phyloP scores from a whole-genome alignment of 352 stramenopile species.

The Lagenidium sp. region DNA sequence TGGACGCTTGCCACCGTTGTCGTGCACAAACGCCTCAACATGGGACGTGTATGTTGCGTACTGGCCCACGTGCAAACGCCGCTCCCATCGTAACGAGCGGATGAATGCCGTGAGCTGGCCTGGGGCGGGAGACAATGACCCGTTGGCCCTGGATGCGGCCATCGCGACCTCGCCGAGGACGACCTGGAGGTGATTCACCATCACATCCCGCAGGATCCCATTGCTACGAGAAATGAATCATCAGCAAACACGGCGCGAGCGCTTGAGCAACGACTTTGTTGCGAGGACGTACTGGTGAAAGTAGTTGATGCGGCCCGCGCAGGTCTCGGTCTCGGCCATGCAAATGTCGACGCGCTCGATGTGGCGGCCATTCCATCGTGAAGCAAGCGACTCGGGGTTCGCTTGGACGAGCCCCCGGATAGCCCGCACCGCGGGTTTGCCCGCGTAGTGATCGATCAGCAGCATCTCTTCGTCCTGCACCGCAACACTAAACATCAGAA shows the following conservation, averaged over 20 bases:
- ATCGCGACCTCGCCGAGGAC: constrained; percentile 32
- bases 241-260: not conserved
- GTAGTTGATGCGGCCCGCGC: constrained; percentile 46
- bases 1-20: not conserved
- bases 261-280: not conserved
- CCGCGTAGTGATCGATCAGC: constrained; percentile 86
- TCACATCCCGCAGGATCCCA: constrained; percentile 75
- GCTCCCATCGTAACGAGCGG: not conserved
- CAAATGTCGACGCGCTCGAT: constrained; percentile 23
- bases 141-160: not conserved
- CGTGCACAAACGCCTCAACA: too few species aligned
- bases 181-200: constrained; percentile 76
- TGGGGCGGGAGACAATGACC: not conserved
- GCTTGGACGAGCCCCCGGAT: constrained; percentile 37
- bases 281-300: constrained; percentile 79
- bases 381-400: constrained; percentile 27
- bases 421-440: constrained; percentile 54
- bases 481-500: too few species aligned
- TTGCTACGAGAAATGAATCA: constrained; percentile 12
- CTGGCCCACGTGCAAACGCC: constrained; percentile 9
- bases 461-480: constrained; percentile 64
- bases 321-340: constrained; percentile 65
- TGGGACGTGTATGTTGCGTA: constrained; percentile 15
- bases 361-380: constrained; percentile 23
- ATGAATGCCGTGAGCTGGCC: not conserved